Base-by-base conservation (phyloP, 805 yeast genomes). In the Clavispora phyllophila region DNA sequence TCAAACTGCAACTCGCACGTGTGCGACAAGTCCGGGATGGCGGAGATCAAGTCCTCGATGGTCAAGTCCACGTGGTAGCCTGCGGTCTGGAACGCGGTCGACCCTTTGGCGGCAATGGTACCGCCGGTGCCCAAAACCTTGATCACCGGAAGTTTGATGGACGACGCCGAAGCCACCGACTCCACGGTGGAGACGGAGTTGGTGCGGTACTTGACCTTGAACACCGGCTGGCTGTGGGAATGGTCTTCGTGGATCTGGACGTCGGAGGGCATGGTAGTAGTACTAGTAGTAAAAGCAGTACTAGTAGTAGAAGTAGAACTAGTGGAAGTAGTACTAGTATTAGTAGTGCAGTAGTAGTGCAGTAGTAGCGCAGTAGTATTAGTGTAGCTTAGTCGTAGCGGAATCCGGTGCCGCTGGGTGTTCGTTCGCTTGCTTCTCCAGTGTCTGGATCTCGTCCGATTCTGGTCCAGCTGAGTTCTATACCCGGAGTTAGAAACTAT, bases 101-200 rank as follows among this genome's bases (percentile, higher is more conserved):
- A 49, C 5, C 79, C 81, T 48, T 73, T 74, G 3, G 81, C 74
- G 1, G 81, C 81, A 48, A 77, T 77, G 5, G 82, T 77, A 36
- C 82, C 82, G 40, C 82, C 82, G 8, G 81, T 77, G 8, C 78
- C 82, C 28, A 76, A 58, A 39, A 77, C 73, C 50, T 75, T 77
- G 43, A 77, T 60, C 8, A 52, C 51, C 13, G 75, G 75, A 13
- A 52, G 42, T 23, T 37, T 42, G 10, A 34, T 35, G 2, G 53
- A 49, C n/a, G 48, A 51, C 23, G 40, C 45, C 27, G 53, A 47
- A 5, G 53, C 42, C 18, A 33, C 47, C n/a, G 55, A 49, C 26
- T 51, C 55, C 20, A 49, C 26, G 12, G 55, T 56, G 8, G 46
- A 49, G 4, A 60, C 37, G 5, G 72, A 66, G 44, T 60, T 63